Conservation (phyloP, 306 rosid species). For the Trifolium subterraneum region DNA sequence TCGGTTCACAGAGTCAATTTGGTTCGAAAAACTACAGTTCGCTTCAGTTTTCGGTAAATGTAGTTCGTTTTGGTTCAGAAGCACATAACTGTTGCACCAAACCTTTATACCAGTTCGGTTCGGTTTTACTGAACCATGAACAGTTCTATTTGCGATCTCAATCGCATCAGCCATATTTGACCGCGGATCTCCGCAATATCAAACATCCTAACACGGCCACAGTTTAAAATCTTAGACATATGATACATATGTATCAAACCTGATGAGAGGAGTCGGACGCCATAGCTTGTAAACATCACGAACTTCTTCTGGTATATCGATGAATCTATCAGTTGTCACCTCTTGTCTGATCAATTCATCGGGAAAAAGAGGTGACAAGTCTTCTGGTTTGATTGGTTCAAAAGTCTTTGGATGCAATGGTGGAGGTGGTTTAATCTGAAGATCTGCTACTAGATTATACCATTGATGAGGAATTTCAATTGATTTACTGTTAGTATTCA, state of each 20-base stretch:
- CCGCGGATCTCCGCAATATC: not conserved
- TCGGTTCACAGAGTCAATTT: no score
- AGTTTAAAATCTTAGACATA: not conserved
- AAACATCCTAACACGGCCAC: not conserved
- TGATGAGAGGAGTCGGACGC: conserved; percentile 97
- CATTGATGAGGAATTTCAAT: conserved; percentile 73
- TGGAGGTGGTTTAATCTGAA: conserved; percentile 89
- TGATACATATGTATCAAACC: conserved; percentile 51
- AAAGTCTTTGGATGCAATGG: conserved; percentile 77
- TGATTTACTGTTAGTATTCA: conserved; percentile 47
- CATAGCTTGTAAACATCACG: conserved; percentile 80
- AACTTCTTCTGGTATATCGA: conserved; percentile 87
- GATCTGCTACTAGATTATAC: conserved; percentile 92
- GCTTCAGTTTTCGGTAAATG: not conserved
- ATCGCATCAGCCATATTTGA: not conserved
- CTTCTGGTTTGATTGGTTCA: conserved; percentile 81
- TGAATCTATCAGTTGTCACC: conserved; percentile 63
- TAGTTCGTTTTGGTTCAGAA: not conserved
- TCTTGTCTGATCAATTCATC: conserved; percentile 86
- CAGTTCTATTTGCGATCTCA: not conserved
- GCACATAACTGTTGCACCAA: not conserved
- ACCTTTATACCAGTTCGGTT: not conserved
- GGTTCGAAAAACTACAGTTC: not conserved
- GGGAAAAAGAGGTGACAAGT: conserved; percentile 77
- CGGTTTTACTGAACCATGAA: not conserved